Base-by-base conservation (phyloP, 2,329 filamentous ascomycete species). In the Fusarium beomiforme region DNA sequence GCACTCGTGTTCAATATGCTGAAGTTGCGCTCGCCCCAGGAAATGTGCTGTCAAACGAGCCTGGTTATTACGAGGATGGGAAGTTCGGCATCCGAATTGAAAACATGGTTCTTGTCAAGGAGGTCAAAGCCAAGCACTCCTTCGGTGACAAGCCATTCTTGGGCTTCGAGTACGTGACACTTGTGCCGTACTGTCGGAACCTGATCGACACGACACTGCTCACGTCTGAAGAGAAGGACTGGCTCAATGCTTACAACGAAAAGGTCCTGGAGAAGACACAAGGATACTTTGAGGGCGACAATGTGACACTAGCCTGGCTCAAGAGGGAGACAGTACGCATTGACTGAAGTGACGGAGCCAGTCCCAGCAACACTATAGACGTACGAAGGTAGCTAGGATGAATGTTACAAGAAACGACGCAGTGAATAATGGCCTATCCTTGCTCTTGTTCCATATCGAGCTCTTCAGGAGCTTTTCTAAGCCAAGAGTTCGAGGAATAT, bases 41-140 rank as follows among this genome's bases (percentile, higher is more conserved):
- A 46, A 98, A 99, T 76, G 95, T 99, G 42, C 90, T 98, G 57
- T 98, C 95, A 3, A 94, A 98, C 77, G 94, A 99, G 81, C 96
- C 96, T 3, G 96, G 96, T 33, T 99, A 95, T 83, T 99, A 99
- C 80, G 95, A 98, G 81, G 96, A 99, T 76, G 95, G 94, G 50
- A 90, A 90, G 41, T 99, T 97, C 78, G 96, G 96, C 21, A 96
- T 99, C 73, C 92, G 96, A 21, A 98, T 98, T 77, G 96, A 99
- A 82, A 99, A 99, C 80, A 90, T 99, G 76, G 90, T 97, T 71
- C 92, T 98, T 86, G 94, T 97, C 33, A 92, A 89, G 72, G 94
- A 98, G 79, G 91, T 92, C n/a, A 86, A 95, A 81, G 97, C 95
- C 8, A 91, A 91, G 68, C 88, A 97, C 81, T 90, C 91, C 37